phyloP scores from a whole-genome alignment of 2,329 filamentous ascomycete genomes.

The Aureobasidium leucospermi region DNA sequence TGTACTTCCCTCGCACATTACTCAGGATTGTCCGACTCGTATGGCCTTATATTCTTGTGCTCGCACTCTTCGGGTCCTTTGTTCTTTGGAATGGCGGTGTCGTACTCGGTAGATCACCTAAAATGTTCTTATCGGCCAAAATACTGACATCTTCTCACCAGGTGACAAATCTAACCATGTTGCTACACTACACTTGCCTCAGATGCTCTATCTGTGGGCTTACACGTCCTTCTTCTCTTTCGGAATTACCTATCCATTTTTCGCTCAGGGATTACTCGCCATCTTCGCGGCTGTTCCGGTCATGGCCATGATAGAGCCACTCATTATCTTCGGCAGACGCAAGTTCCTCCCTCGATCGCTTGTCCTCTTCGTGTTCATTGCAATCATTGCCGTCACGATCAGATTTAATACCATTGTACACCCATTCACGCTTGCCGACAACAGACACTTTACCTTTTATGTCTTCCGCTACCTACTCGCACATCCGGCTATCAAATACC shows the following conservation, averaged over 20 bases:
- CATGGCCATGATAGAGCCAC: constrained; percentile 23
- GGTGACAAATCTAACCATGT: constrained; percentile 93
- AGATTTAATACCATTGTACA: constrained; percentile 88
- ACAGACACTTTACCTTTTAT: constrained; percentile 96
- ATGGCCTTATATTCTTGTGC: constrained; percentile 51
- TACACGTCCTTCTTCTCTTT: constrained; percentile 84
- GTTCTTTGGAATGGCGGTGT: constrained; percentile 85
- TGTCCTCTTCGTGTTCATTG: constrained; percentile 30
- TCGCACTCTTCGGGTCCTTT: constrained; percentile 64
- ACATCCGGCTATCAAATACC: constrained; percentile 57
- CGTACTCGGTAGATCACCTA: constrained; percentile 60
- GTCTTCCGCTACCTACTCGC: constrained; percentile 68
- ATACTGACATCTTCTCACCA: constrained; percentile 26
- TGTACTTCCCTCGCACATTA: not conserved
- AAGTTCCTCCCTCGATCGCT: constrained; percentile 31
- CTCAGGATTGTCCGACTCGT: constrained; percentile 8
- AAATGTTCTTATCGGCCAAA: constrained; percentile 20
- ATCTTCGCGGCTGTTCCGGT: constrained; percentile 21
- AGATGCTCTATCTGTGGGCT: constrained; percentile 94
- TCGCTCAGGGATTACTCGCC: constrained; percentile 31
- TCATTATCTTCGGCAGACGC: constrained; percentile 28
- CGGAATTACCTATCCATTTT: constrained; percentile 59
- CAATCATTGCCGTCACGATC: constrained; percentile 47
- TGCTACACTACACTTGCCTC: constrained; percentile 78
- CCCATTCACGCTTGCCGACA: constrained; percentile 92